Evolutionary conservation across 148 eudicot genomes (phyloP).

Genomic region (Persicaria tinctoria): DNA sequence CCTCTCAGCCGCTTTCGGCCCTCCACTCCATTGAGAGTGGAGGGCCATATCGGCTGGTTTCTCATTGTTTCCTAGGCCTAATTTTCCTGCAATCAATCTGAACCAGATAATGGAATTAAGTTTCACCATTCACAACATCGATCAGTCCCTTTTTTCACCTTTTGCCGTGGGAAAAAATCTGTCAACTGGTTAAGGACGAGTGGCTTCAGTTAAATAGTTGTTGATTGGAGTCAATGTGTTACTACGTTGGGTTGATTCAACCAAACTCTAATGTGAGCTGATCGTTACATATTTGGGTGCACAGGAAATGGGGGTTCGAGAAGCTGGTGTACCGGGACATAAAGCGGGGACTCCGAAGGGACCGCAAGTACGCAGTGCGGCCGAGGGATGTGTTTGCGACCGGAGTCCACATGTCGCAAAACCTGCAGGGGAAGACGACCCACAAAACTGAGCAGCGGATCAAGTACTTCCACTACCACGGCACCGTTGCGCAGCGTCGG

Average conservation of each 20-base stretch:
- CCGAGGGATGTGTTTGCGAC: conserved; percentile 65
- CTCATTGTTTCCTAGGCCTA: background rate
- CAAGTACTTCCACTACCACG: conserved; percentile 73
- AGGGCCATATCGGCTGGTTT: background rate
- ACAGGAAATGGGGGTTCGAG: conserved; percentile 80
- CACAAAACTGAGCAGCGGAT: conserved; percentile 37
- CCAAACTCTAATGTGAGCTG: no score
- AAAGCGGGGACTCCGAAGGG: conserved; percentile 48
- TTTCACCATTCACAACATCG: background rate
- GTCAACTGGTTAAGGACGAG: no score
- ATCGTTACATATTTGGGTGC: background rate
- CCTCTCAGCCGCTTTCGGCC: no score
- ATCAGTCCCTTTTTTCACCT: background rate
- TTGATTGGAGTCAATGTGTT: no score
- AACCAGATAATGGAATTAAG: background rate
- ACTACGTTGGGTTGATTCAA: no score
- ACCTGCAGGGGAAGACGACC: conserved; percentile 38
- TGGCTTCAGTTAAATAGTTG: no score
- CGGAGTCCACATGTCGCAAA: conserved; percentile 74
- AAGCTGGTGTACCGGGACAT: conserved; percentile 67
- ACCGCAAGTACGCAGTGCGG: conserved; percentile 69
- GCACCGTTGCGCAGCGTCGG: conserved; percentile 43
- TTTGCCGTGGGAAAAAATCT: background rate
- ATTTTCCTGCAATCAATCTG: background rate
- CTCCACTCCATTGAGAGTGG: background rate